Evolutionary conservation across 345 rosid species (phyloP), one percentile per base, ranked within the genome.

Genomic region (Melaleuca quinquenervia): DNA sequence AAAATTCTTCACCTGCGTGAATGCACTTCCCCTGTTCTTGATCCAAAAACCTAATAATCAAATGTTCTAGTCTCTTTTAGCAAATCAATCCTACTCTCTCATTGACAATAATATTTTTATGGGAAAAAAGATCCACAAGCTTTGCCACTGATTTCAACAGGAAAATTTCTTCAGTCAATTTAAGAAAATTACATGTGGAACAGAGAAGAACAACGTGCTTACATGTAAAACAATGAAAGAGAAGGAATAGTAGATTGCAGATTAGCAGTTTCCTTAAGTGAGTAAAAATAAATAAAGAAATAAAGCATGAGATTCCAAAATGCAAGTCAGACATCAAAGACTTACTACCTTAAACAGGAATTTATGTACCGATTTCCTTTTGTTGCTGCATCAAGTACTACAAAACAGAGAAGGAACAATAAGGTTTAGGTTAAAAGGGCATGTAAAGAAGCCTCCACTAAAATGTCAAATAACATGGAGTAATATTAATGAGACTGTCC

Each of bases 301-400:
- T 32, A 27, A 24, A 50, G 27, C 84, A 50, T 27, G 41, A 13
- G 26, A 55, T 50, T 14, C 41, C 54, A 14, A 53, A 53, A 82
- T 7, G 54, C 32, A 51, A 82, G 24, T 82, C 50, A 45, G 52
- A 52, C 24, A 62, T 52, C 49, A 41, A 84, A 1, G 27, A 24
- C 27, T 16, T 14, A 50, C 55, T 91, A 97, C 99, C 98, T 95
- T 85, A 97, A 95, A 90, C 98, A 95, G 41, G 98, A 97, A 88
- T 97, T 95, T 91, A 96, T 94, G 89, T 93, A 97, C 26, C 95
- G 95, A 52, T 96, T 97, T 50, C 99, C 99, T 90, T 95, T 95
- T 2, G 96, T 95, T 36, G 98, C 94, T 52, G 96, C 98, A 91
- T 96, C 98, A 36, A 97, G 92, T 53, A 96, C 98, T 96, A 88